Base-by-base conservation (phyloP, 495 filamentous ascomycete species). In the Elaphomyces granulatus region DNA sequence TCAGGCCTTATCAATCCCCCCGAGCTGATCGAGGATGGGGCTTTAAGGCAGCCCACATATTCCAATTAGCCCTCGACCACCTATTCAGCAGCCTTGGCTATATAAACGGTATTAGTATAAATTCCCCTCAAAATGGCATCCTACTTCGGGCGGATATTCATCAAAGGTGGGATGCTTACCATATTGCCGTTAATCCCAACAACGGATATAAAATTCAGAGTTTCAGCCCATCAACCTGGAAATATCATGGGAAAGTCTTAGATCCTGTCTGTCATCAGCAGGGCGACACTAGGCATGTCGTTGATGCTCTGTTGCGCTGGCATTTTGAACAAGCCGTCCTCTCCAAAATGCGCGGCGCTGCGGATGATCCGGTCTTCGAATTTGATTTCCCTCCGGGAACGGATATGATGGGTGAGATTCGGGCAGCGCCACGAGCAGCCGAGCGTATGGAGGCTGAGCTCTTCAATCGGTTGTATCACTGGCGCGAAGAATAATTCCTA, bases 361-460 rank as follows among this genome's bases (percentile, higher is more conserved):
- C n/a, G n/a, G n/a, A n/a, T n/a, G n/a, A n/a, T n/a, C n/a, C n/a
- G n/a, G n/a, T n/a, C n/a, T n/a, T n/a, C n/a, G n/a, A n/a, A n/a
- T n/a, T 40, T 52, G 63, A 61, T 48, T 66, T 66, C 37, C 63
- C 58, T 14, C 50, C 56, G 38, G 49, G 62, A 23, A 52, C 50
- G 15, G 56, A 63, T 47, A 60, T 61, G n/a, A n/a, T n/a, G n/a
- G 46, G 50, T 32, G n/a, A n/a, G n/a, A n/a, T n/a, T n/a, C n/a
- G n/a, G n/a, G n/a, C n/a, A n/a, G n/a, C n/a, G n/a, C n/a, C n/a
- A n/a, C n/a, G n/a, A n/a, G n/a, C n/a, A n/a, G n/a, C n/a, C n/a
- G n/a, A n/a, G n/a, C n/a, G n/a, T n/a, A n/a, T n/a, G n/a, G n/a
- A n/a, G n/a, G n/a, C n/a, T n/a, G n/a, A n/a, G n/a, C n/a, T n/a